These are phyloP conservation scores for Alternaria viburni DNA, from an alignment of 2,329 filamentous ascomycete species.

Conservation along the genomic window DNA sequence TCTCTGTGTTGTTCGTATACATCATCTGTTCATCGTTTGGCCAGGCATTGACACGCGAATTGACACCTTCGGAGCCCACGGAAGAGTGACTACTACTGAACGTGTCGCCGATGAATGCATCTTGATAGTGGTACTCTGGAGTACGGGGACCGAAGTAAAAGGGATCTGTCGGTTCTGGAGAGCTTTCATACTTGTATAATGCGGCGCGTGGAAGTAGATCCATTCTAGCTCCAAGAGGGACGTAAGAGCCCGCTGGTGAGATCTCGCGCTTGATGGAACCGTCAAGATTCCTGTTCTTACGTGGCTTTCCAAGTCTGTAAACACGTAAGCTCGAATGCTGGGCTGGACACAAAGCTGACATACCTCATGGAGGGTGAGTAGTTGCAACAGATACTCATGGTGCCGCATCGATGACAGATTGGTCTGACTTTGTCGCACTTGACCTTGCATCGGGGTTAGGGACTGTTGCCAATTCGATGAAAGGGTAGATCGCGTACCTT, in stretches of 20 bases:
- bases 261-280: slow-evolving; percentile 44
- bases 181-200: slow-evolving; percentile 41
- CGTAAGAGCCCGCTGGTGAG: slow-evolving; percentile 41
- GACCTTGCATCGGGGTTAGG: slow-evolving; percentile 28
- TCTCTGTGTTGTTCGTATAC: slow-evolving; percentile 34
- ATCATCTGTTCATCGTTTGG: slow-evolving; percentile 42
- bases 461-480: background rate
- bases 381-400: slow-evolving; percentile 49
- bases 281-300: slow-evolving; percentile 47
- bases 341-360: background rate
- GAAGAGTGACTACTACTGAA: slow-evolving; percentile 45
- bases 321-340: slow-evolving; percentile 19
- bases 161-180: slow-evolving; percentile 44
- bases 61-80: slow-evolving; percentile 37
- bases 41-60: slow-evolving; percentile 37
- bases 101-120: slow-evolving; percentile 34
- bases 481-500: slow-evolving; percentile 25
- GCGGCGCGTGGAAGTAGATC: slow-evolving; percentile 43
- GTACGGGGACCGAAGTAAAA: slow-evolving; percentile 45
- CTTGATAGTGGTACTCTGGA: slow-evolving; percentile 44
- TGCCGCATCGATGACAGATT: slow-evolving; percentile 45
- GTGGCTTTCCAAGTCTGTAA: slow-evolving; percentile 43
- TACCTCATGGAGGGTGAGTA: slow-evolving; percentile 51
- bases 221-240: slow-evolving; percentile 34
- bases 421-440: slow-evolving; percentile 48